phyloP scores from a whole-genome alignment of 2,329 filamentous ascomycete species.

The Epichloe gansuensis region DNA sequence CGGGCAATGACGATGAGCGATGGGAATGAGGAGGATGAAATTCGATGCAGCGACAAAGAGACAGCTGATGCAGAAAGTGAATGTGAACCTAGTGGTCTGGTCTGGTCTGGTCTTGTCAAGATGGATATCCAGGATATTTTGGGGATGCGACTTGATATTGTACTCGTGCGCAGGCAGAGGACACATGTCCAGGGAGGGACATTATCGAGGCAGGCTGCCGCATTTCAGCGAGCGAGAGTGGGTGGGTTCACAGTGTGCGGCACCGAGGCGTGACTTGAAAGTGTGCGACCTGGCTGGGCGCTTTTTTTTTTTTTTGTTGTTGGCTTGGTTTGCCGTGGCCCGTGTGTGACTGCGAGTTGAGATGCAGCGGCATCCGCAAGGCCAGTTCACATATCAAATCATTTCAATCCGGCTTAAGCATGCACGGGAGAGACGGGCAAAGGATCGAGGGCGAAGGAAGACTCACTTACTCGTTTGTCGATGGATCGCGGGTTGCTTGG shows the following conservation, averaged over 20 bases:
- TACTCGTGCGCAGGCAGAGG: slow-evolving; percentile 11
- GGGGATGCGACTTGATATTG: slow-evolving; percentile 6
- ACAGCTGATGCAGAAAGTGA: background rate
- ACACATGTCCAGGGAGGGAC: slow-evolving; percentile 13
- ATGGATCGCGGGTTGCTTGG: slow-evolving; percentile 6
- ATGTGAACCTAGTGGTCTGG: background rate
- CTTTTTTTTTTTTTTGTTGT: too few species aligned
- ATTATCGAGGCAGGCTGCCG: slow-evolving; percentile 1
- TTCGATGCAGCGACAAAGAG: background rate
- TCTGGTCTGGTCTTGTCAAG: background rate
- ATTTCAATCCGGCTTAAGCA: background rate
- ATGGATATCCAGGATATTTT: background rate
- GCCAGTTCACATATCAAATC: background rate
- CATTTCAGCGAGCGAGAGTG: slow-evolving; percentile 7
- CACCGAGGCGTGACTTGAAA: slow-evolving; percentile 1
- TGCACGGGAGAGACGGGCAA: background rate
- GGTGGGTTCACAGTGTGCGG: slow-evolving; percentile 5
- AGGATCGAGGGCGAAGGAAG: background rate
- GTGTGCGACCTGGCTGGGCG: background rate
- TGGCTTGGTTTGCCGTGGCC: background rate
- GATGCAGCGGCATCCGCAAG: background rate
- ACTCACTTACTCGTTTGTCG: slow-evolving; percentile 9
- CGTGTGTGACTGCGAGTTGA: background rate
- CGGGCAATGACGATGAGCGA: slow-evolving; percentile 2
- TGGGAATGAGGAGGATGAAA: background rate